Evolutionary conservation across 1,139 yeast genomes (phyloP), one percentile per base, ranked within the genome.

Genomic region (Candida smagusa): DNA sequence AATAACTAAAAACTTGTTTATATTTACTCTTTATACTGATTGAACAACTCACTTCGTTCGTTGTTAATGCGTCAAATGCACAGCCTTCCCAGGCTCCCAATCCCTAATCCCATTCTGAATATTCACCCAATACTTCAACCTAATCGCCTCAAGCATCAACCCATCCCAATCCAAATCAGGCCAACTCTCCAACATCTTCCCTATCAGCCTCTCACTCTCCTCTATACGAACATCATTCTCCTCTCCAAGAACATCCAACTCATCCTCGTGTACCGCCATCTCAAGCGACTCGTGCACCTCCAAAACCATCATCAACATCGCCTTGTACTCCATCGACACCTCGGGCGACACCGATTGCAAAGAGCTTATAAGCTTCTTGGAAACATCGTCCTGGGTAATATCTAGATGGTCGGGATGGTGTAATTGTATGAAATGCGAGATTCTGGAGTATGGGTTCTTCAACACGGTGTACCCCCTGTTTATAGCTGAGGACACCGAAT

Each of bases 91-190:
- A 0, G 82, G 79, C 48, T 81, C 84, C 90, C 92, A 84, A 36
- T 86, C 90, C 48, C 77, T 78, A 33, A 89, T 74, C 4, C 87
- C 90, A 34, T 74, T 74, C 36, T 78, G 79, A 30, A 90, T 79
- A 54, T 86, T 89, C 34, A 73, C 74, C 95, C 96, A 90, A 56
- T 89, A 92, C 55, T 86, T 86, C 45, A 92, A 63, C 46, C 77
- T 74, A 22, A 88, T 77, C 1, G 95, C 84, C 43, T 81, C 80
- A 42, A 74, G 61, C 42, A 84, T 77, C 21, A 94, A 83, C 1
- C 57, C 54, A 16, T 77, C 74, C 70, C 81, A 74, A 38, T 79
- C 67, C 3, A 41, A 43, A 2, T 58, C 43, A 16, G 74, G 78
- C 39, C 45, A 29, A 2, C 72, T 53, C 9, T 42, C 22, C 9